phyloP scores from a whole-genome alignment of 2,329 filamentous ascomycete genomes.

The Neopestalotiopsis rosae region DNA sequence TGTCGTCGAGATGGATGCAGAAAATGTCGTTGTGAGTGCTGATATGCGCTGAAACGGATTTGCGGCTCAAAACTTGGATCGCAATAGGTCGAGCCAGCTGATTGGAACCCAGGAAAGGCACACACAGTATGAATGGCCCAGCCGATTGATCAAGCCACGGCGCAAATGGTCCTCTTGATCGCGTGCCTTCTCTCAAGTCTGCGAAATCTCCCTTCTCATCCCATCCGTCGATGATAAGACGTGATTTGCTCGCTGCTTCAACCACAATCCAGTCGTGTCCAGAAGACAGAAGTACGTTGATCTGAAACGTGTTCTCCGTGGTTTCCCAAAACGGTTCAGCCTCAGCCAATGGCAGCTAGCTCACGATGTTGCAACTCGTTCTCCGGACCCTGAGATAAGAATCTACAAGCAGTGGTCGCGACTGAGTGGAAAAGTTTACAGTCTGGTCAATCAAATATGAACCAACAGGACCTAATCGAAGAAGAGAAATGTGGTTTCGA shows the following conservation, averaged over 20 bases:
- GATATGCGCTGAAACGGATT: constrained; percentile 14
- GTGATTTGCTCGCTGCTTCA: constrained; percentile 1
- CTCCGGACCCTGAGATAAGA: not conserved
- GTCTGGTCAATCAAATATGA: not conserved
- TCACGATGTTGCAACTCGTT: not conserved
- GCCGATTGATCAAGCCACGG: not conserved
- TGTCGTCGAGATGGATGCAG: constrained; percentile 5
- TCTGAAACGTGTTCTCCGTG: constrained; percentile 17
- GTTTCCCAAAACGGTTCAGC: not conserved
- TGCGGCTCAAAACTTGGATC: constrained; percentile 10
- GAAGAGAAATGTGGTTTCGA: not conserved
- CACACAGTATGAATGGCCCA: not conserved
- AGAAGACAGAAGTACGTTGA: not conserved
- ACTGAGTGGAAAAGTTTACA: not conserved
- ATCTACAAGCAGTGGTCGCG: not conserved
- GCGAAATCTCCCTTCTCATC: not conserved
- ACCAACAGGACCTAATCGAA: not conserved
- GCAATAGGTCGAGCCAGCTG: constrained; percentile 12
- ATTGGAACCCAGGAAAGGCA: not conserved
- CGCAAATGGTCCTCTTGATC: not conserved
- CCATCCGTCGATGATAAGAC: not conserved
- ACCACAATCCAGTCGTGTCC: not conserved
- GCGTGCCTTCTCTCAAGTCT: not conserved
- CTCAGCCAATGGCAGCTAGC: not conserved
- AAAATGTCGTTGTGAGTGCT: not conserved